phyloP scores from a whole-genome alignment of 176 grass and related monocot species.

The Dactylis glomerata region DNA sequence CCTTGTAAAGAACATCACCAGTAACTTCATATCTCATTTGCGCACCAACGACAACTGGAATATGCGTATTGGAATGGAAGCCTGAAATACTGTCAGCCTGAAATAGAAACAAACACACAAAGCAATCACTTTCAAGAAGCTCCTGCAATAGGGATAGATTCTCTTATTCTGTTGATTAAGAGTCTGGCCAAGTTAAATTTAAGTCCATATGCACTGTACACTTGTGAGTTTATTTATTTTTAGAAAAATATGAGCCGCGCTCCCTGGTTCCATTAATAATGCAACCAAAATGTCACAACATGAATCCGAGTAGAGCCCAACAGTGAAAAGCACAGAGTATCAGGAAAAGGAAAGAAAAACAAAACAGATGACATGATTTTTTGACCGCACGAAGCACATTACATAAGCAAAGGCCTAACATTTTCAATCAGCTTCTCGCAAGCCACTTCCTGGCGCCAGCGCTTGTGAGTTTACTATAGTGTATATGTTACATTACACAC shows the following conservation, averaged over 20 bases:
- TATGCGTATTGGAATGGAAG: constrained; percentile 95
- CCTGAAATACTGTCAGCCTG: constrained; percentile 84
- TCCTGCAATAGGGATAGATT: constrained; percentile 1
- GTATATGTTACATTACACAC: neutral
- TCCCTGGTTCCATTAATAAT: no score
- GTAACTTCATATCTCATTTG: constrained; percentile 97
- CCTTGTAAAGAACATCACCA: constrained; percentile 94
- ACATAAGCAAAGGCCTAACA: no score
- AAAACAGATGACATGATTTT: no score
- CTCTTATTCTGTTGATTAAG: neutral
- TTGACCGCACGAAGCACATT: no score
- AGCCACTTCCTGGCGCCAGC: no score
- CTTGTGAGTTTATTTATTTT: neutral
- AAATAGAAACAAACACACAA: constrained; percentile 21
- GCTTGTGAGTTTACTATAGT: neutral
- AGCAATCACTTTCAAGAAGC: neutral
- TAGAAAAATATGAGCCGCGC: no score
- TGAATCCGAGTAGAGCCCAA: no score
- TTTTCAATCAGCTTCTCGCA: no score
- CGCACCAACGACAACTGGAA: constrained; percentile 78
- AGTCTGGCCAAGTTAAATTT: neutral
- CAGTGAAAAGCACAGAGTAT: no score
- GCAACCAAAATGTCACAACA: no score
- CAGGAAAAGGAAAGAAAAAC: no score
- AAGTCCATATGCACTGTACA: neutral